Percentiles rank a stretch among this genome's conserved stretches.
phyloP scores from a whole-genome alignment of 345 rosid genomes.

The Isatis tinctoria region DNA sequence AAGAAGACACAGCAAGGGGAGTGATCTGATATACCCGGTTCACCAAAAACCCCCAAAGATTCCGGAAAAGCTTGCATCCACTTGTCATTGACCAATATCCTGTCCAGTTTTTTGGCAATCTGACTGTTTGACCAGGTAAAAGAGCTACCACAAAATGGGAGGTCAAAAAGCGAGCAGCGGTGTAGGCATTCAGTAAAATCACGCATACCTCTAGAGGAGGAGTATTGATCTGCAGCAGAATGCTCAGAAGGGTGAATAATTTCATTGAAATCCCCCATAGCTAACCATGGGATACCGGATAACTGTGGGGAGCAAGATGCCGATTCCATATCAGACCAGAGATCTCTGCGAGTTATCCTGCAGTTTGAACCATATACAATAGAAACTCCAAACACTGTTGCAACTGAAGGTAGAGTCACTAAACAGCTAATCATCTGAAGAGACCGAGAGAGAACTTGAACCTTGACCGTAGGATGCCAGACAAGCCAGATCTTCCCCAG shows the following conservation, averaged over 20 bases:
- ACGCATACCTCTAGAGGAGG: too few relatives aligned
- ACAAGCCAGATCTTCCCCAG: not conserved
- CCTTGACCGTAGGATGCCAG: not conserved
- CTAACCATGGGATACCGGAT: not conserved
- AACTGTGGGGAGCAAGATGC: not conserved
- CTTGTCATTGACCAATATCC: too few relatives aligned
- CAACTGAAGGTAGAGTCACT: not conserved
- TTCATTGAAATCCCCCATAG: not conserved
- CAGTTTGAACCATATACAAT: not conserved
- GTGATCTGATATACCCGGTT: too few relatives aligned
- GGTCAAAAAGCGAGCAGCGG: too few relatives aligned
- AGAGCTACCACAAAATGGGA: too few relatives aligned
- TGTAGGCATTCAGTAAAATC: too few relatives aligned
- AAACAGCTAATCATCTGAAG: not conserved
- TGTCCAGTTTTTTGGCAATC: too few relatives aligned
- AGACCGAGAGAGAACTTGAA: not conserved
- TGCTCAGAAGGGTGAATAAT: not conserved
- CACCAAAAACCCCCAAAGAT: too few relatives aligned
- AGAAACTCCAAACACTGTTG: not conserved
- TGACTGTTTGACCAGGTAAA: too few relatives aligned
- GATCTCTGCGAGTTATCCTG: not conserved
- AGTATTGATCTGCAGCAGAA: not conserved
- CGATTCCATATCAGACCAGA: not conserved
- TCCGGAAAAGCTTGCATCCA: too few relatives aligned
- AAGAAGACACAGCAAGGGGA: too few relatives aligned